These are phyloP conservation scores for Globisporangium radiosum DNA, from an alignment of 352 stramenopile genomes.

Conservation along the genomic window DNA sequence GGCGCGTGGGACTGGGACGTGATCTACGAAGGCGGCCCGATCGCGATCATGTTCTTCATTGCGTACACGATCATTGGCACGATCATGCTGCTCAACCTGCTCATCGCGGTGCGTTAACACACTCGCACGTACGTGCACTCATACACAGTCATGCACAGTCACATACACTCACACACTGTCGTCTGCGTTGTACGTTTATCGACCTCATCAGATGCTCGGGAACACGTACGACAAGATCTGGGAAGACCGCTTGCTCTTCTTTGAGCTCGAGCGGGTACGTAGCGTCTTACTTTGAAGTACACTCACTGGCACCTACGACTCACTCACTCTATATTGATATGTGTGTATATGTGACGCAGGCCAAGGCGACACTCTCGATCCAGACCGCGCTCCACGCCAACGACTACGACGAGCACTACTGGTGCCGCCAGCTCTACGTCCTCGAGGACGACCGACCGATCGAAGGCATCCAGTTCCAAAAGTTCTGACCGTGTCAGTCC, in stretches of 20 bases:
- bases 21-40: constrained; percentile 61
- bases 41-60: constrained; percentile 69
- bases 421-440: constrained; percentile 66
- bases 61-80: constrained; percentile 69
- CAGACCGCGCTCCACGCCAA: constrained; percentile 60
- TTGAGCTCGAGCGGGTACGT: constrained; percentile 67
- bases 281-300: neutral
- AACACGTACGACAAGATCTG: constrained; percentile 85
- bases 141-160: no score
- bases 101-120: constrained; percentile 47
- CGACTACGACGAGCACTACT: constrained; percentile 66
- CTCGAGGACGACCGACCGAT: constrained; percentile 71
- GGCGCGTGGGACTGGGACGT: constrained; percentile 70
- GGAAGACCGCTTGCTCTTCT: constrained; percentile 77
- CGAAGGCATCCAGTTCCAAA: constrained; percentile 72
- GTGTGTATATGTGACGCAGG: constrained; percentile 16
- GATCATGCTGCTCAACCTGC: constrained; percentile 78
- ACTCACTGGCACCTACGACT: neutral
- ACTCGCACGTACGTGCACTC: no score
- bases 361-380: constrained; percentile 71
- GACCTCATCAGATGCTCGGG: constrained; percentile 55
- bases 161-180: neutral
- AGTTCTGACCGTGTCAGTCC: constrained; percentile 28
- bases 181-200: neutral
- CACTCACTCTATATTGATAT: no score